These are phyloP conservation scores for Camelina laxa DNA, from an alignment of 345 rosid genomes.

Conservation along the genomic window DNA sequence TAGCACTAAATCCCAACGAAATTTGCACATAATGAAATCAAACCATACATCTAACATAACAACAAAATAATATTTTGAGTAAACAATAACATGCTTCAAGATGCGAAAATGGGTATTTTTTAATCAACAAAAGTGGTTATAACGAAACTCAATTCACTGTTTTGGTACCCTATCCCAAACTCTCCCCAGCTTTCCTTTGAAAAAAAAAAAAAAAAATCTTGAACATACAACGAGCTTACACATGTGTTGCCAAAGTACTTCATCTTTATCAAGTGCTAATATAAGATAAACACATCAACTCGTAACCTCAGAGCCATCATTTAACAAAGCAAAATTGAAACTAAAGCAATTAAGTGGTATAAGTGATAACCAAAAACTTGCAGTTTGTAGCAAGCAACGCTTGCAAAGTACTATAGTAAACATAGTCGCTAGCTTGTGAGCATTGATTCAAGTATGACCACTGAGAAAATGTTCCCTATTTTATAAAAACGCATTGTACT, in stretches of 20 bases:
- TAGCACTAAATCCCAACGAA: neutral
- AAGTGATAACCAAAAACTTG: slow-evolving; percentile 5
- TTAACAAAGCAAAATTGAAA: neutral
- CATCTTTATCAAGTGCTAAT: neutral
- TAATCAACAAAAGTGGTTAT: neutral
- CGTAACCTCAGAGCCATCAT: neutral
- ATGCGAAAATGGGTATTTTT: neutral
- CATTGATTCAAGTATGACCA: neutral
- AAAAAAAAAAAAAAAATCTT: neutral
- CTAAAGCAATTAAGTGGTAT: neutral
- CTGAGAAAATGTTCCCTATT: neutral
- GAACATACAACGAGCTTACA: slow-evolving; percentile 1
- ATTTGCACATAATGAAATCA: slow-evolving; percentile 1
- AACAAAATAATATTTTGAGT: slow-evolving; percentile 1
- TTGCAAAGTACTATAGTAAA: neutral
- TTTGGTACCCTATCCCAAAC: neutral
- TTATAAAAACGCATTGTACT: neutral
- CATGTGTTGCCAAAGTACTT: neutral
- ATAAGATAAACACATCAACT: neutral
- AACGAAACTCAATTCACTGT: neutral
- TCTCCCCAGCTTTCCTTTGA: too few relatives aligned
- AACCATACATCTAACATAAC: slow-evolving; percentile 5
- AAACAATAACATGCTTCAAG: neutral
- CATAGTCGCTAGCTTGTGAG: neutral
- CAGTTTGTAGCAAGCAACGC: neutral